Conservation (phyloP, 139 green algal species). For the Pycnococcus provasolii region DNA sequence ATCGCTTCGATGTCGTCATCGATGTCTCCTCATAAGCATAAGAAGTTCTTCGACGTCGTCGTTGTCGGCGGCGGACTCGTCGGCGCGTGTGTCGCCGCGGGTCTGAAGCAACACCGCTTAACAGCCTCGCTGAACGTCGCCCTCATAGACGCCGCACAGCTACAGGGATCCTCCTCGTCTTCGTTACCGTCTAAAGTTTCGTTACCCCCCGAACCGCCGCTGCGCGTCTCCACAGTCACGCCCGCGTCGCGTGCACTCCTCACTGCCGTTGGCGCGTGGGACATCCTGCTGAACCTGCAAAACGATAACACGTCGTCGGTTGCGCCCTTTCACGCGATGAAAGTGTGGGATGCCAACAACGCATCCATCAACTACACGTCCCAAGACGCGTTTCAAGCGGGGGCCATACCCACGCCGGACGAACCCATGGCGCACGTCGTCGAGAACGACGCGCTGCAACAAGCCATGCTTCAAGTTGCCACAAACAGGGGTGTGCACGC, state of each 20-base stretch:
- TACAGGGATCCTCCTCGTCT: no score
- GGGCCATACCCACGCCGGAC: not conserved
- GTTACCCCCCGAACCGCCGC: no score
- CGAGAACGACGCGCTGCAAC: slow-evolving; percentile 12
- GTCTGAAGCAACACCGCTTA: not conserved
- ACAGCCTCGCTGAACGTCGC: not conserved
- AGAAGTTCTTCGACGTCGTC: no score
- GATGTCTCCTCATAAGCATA: no score
- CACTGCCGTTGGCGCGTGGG: not conserved
- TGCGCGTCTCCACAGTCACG: not conserved
- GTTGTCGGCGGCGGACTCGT: no score
- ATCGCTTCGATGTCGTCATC: no score
- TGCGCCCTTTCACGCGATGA: slow-evolving; percentile 8
- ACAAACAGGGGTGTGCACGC: not conserved
- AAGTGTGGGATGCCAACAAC: slow-evolving; percentile 14
- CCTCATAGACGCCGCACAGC: no score
- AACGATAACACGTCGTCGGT: not conserved
- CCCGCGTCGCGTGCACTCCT: not conserved
- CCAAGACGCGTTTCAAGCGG: not conserved
- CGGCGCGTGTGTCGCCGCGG: no score
- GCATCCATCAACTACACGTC: not conserved
- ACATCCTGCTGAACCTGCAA: not conserved
- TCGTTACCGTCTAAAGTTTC: no score
- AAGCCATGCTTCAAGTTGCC: not conserved
- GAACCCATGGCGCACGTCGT: not conserved